Evolutionary conservation across 2,329 filamentous ascomycete species (phyloP).

Genomic region (Zasmidium cellare): DNA sequence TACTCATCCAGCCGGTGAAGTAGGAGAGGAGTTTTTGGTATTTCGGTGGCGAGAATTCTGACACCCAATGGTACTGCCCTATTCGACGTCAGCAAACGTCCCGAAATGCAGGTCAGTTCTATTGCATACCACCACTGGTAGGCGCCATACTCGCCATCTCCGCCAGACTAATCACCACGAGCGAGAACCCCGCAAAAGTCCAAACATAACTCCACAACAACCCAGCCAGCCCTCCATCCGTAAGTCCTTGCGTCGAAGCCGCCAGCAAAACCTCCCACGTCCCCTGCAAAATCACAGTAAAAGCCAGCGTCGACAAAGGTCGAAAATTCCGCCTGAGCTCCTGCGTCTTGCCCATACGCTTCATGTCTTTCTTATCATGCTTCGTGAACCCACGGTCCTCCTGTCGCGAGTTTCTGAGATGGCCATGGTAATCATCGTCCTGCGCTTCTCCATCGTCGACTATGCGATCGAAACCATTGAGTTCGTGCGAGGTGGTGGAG

Average conservation of each 20-base stretch:
- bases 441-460: constrained; percentile 15
- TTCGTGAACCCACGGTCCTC: constrained; percentile 16
- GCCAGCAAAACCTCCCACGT: constrained; percentile 54
- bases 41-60: constrained; percentile 31
- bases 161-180: constrained; percentile 28
- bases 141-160: constrained; percentile 39
- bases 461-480: constrained; percentile 19
- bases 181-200: constrained; percentile 25
- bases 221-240: constrained; percentile 28
- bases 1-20: constrained; percentile 48
- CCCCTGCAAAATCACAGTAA: constrained; percentile 50
- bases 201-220: constrained; percentile 31
- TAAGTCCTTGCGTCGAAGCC: constrained; percentile 17
- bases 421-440: constrained; percentile 20
- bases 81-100: constrained; percentile 6
- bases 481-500: constrained; percentile 14
- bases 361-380: constrained; percentile 44
- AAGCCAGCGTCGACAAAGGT: constrained; percentile 50
- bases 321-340: constrained; percentile 52
- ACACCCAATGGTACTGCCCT: constrained; percentile 35
- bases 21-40: constrained; percentile 33
- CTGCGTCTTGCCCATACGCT: constrained; percentile 50
- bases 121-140: constrained; percentile 24
- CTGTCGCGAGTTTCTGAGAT: constrained; percentile 15
- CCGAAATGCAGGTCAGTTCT: constrained; percentile 14